These are phyloP conservation scores for Fennellomyces sp. DNA, from an alignment of 371 early-diverging fungal genomes.

Conservation along the genomic window DNA sequence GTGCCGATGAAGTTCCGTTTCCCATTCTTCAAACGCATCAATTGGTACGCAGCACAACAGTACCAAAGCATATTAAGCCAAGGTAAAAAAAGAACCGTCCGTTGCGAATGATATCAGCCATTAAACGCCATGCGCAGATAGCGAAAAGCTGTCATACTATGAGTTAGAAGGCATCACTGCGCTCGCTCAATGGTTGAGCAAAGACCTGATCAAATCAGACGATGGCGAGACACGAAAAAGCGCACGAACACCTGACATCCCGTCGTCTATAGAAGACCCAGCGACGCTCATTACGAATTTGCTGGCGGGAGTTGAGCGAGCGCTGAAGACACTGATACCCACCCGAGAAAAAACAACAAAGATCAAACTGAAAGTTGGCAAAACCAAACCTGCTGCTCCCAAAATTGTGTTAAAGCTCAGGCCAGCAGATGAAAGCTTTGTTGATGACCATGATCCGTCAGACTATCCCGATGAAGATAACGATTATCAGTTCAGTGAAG, in stretches of 20 bases:
- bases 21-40: conserved; percentile 80
- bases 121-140: neutral
- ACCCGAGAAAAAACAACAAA: neutral
- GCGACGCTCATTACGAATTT: neutral
- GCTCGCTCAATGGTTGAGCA: neutral
- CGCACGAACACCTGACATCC: no score
- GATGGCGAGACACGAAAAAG: neutral
- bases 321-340: neutral
- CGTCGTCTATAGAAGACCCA: neutral
- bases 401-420: conserved; percentile 9
- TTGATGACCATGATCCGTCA: neutral
- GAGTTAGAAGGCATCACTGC: neutral
- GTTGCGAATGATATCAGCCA: neutral
- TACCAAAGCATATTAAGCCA: conserved; percentile 28
- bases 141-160: neutral
- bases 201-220: conserved; percentile 3
- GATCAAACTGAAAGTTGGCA: conserved; percentile 8
- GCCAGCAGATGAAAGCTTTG: neutral
- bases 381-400: conserved; percentile 2
- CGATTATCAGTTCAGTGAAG: conserved; percentile 17
- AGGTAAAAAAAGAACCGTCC: conserved; percentile 32
- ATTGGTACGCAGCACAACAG: conserved; percentile 70
- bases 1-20: conserved; percentile 86
- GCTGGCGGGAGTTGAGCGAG: neutral
- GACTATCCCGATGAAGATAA: conserved; percentile 29